These are phyloP conservation scores for Ambrosia trifida DNA, from an alignment of 129 eudicot genomes.

Conservation along the genomic window DNA sequence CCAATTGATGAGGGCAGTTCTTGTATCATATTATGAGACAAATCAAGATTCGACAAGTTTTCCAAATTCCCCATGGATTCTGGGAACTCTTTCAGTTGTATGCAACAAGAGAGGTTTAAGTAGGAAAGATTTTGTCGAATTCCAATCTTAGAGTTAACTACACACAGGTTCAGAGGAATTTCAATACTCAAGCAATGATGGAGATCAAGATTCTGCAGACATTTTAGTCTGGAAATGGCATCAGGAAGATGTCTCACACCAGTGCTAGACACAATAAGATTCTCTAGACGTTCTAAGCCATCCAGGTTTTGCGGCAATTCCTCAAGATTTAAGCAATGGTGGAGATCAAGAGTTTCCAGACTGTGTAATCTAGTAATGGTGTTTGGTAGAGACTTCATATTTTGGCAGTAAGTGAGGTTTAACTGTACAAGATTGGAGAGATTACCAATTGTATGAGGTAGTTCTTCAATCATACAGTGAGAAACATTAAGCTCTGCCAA, in stretches of 20 bases:
- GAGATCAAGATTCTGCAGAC: conserved; percentile 7
- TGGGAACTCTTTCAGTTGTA: conserved; percentile 11
- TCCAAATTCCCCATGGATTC: conserved; percentile 3
- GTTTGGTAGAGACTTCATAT: conserved; percentile 24
- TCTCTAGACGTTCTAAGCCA: conserved; percentile 6
- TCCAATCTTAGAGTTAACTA: conserved; percentile 2
- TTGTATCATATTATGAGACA: conserved; percentile 28
- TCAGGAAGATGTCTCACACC: conserved; percentile 15
- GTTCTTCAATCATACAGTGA: conserved; percentile 26
- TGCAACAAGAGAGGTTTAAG: conserved; percentile 26
- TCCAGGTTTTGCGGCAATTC: conserved; percentile 15
- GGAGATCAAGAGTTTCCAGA: conserved; percentile 25
- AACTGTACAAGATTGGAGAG: conserved; percentile 22
- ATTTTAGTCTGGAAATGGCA: conserved; percentile 9
- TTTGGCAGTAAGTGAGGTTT: conserved; percentile 17
- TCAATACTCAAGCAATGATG: conserved; percentile 23
- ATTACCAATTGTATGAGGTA: conserved; percentile 17
- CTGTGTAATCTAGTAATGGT: neutral
- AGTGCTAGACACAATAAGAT: conserved; percentile 18
- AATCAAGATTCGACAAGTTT: conserved; percentile 18
- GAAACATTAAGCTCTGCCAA: conserved; percentile 18
- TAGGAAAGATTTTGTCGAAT: conserved; percentile 9
- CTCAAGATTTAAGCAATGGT: conserved; percentile 15
- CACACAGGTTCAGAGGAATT: conserved; percentile 15
- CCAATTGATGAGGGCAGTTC: conserved; percentile 23